These are phyloP conservation scores for Pseudogymnoascus sp. DNA, from an alignment of 2,329 filamentous ascomycete species.

Conservation along the genomic window DNA sequence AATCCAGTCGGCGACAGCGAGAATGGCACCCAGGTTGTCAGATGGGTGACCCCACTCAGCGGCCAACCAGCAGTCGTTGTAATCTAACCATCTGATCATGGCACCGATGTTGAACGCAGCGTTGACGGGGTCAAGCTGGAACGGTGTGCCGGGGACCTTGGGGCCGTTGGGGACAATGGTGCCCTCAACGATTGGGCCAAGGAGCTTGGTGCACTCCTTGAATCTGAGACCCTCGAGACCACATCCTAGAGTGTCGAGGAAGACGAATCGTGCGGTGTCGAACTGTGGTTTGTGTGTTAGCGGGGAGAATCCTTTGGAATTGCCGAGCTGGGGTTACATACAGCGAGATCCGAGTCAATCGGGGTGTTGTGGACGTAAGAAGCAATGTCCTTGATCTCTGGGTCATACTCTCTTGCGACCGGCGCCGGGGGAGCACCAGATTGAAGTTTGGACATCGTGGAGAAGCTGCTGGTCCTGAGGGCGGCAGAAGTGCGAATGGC, in stretches of 20 bases:
- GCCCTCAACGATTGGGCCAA: conserved; percentile 85
- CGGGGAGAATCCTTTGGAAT: neutral
- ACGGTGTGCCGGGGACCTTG: conserved; percentile 83
- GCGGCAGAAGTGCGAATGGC: neutral
- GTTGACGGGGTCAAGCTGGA: conserved; percentile 90
- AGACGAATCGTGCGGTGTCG: conserved; percentile 92
- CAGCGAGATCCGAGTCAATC: conserved; percentile 85
- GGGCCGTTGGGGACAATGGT: conserved; percentile 88
- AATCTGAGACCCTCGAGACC: conserved; percentile 93
- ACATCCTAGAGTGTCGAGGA: conserved; percentile 94
- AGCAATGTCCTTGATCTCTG: conserved; percentile 92
- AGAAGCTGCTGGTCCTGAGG: conserved; percentile 20
- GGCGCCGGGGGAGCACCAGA: conserved; percentile 42
- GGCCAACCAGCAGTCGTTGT: conserved; percentile 99
- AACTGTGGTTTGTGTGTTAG: conserved; percentile 48
- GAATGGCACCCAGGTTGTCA: conserved; percentile 94
- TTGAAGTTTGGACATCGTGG: conserved; percentile 30
- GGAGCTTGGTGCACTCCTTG: conserved; percentile 89
- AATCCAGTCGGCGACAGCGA: conserved; percentile 95
- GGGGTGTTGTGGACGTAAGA: conserved; percentile 88
- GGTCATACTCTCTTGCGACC: conserved; percentile 63
- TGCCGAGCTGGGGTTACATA: conserved; percentile 40
- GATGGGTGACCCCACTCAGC: conserved; percentile 99
- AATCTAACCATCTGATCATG: conserved; percentile 98
- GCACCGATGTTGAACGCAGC: conserved; percentile 98